Evolutionary conservation across 1,284 basidiomycete species (phyloP).

Genomic region (Trichosporon coremiiforme): DNA sequence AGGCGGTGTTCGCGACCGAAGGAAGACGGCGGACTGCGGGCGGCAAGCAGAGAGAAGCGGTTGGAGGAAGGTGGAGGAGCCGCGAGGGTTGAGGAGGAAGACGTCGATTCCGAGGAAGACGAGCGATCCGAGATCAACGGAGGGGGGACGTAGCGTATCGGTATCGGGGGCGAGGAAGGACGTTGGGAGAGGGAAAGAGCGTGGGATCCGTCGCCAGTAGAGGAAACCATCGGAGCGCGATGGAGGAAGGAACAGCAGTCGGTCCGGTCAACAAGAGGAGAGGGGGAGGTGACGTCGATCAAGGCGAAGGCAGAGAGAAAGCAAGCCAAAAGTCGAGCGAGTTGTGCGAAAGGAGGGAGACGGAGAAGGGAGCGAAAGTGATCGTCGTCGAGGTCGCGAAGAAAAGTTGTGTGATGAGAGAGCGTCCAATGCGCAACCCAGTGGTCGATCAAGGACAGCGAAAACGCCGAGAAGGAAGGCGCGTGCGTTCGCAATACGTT

Average conservation of each 20-base stretch:
- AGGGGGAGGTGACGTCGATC: not conserved
- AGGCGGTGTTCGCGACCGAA: constrained; percentile 7
- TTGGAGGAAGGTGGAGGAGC: not conserved
- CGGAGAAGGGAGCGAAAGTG: not conserved
- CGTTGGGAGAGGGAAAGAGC: constrained; percentile 3
- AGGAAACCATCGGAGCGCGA: constrained; percentile 5
- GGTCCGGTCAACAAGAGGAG: not conserved
- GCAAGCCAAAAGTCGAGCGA: not conserved
- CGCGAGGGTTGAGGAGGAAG: not conserved
- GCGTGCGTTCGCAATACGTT: constrained; percentile 15
- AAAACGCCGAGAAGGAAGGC: constrained; percentile 13
- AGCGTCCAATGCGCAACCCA: not conserved
- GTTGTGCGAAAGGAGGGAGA: not conserved
- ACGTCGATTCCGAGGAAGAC: not conserved
- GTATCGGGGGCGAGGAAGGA: constrained; percentile 4
- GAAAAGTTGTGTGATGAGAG: not conserved
- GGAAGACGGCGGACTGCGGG: constrained; percentile 15
- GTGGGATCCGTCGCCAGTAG: constrained; percentile 5
- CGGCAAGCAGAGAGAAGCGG: constrained; percentile 2
- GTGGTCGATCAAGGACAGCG: not conserved
- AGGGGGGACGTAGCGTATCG: constrained; percentile 4
- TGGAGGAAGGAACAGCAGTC: not conserved
- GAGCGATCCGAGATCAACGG: constrained; percentile 2
- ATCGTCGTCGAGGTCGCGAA: constrained; percentile 1
- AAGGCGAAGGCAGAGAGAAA: not conserved